phyloP scores from a whole-genome alignment of 202 grass and related monocot genomes.

The Miscanthus sacchariflorus region DNA sequence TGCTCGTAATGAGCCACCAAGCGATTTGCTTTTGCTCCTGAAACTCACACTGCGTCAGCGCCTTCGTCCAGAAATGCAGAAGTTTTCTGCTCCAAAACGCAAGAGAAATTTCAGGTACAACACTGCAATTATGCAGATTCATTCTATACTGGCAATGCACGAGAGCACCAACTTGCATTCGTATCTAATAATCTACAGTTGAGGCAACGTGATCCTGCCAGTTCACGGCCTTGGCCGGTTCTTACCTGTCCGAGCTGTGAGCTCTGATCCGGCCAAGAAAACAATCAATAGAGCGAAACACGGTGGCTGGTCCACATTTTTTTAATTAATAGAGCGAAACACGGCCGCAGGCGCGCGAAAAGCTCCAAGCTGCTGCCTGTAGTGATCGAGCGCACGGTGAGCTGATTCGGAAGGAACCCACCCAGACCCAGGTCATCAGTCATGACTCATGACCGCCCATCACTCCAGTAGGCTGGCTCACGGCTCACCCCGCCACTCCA shows the following conservation, averaged over 20 bases:
- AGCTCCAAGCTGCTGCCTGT: no score
- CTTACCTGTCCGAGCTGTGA: constrained; percentile 24
- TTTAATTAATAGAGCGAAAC: neutral
- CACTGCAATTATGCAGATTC: neutral
- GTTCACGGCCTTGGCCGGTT: neutral
- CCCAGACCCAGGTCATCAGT: no score
- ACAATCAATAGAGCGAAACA: neutral
- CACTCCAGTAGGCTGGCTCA: neutral
- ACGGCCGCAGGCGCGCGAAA: neutral
- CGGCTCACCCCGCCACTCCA: neutral
- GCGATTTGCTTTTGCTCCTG: neutral
- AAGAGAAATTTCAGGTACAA: neutral
- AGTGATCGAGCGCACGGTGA: no score
- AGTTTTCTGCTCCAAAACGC: neutral
- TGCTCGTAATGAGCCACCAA: neutral
- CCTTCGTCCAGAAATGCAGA: neutral
- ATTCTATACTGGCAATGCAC: neutral
- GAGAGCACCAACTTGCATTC: neutral
- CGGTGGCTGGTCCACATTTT: neutral
- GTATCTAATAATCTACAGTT: neutral
- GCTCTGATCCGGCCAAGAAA: constrained; percentile 13
- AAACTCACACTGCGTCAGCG: neutral
- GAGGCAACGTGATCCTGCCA: neutral
- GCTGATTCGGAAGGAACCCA: neutral
- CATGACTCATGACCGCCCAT: neutral